Evolutionary conservation across 2,329 filamentous ascomycete genomes (phyloP).

Genomic region (Scorias spongiosa): DNA sequence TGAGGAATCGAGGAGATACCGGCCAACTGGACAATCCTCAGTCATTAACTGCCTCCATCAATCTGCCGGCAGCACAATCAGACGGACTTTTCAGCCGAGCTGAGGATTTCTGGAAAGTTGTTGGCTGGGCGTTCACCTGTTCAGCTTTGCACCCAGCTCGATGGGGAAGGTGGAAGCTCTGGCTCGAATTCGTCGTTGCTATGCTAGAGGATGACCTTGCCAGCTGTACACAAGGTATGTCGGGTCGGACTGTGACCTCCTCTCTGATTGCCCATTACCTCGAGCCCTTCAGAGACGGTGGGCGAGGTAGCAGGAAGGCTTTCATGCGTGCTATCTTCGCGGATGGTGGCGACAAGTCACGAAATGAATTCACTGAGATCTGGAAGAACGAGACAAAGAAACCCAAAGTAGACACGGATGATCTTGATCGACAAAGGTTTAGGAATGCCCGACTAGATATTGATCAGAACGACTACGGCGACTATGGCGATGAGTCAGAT

Average conservation of each 20-base stretch:
- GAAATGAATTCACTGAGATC: slow-evolving; percentile 46
- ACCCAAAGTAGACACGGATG: slow-evolving; percentile 24
- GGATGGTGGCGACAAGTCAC: slow-evolving; percentile 39
- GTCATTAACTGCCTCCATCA: background rate
- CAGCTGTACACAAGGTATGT: slow-evolving; percentile 31
- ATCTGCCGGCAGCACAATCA: slow-evolving; percentile 31
- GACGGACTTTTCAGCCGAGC: slow-evolving; percentile 60
- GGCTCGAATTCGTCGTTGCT: slow-evolving; percentile 67
- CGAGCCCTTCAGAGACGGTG: slow-evolving; percentile 24
- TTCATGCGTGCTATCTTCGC: slow-evolving; percentile 54
- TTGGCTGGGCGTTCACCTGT: slow-evolving; percentile 91
- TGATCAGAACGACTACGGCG: slow-evolving; percentile 31
- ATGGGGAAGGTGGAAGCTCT: slow-evolving; percentile 70
- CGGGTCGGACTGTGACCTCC: slow-evolving; percentile 25
- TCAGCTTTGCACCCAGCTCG: slow-evolving; percentile 55
- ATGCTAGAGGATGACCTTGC: slow-evolving; percentile 58
- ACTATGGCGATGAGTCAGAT: slow-evolving; percentile 19
- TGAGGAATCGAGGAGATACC: background rate
- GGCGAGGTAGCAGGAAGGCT: slow-evolving; percentile 29
- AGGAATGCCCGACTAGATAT: slow-evolving; percentile 35
- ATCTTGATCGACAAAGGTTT: slow-evolving; percentile 33
- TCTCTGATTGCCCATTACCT: slow-evolving; percentile 50
- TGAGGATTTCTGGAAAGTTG: slow-evolving; percentile 74
- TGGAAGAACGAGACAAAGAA: slow-evolving; percentile 50
- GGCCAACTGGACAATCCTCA: background rate